These are phyloP conservation scores for Lipomyces mesembrius DNA, from an alignment of 805 yeast genomes.

Conservation along the genomic window DNA sequence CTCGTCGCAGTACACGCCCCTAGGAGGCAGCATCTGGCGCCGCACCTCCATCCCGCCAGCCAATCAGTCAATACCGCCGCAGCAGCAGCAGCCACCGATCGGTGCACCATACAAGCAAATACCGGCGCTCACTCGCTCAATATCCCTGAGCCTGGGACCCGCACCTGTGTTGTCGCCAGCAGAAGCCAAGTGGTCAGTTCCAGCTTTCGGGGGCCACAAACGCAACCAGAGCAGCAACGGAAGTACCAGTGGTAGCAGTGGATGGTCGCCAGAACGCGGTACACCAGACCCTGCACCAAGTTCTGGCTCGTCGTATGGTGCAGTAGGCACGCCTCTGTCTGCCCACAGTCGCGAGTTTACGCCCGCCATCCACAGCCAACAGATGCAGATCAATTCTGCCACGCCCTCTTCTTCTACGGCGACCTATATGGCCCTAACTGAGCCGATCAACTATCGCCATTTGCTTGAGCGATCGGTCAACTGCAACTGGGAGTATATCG, in stretches of 20 bases:
- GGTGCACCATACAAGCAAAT: slow-evolving; percentile 7
- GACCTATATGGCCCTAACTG: slow-evolving; percentile 31
- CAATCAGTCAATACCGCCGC: slow-evolving; percentile 3
- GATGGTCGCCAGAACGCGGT: slow-evolving; percentile 20
- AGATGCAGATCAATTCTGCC: neutral
- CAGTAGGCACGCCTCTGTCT: slow-evolving; percentile 24
- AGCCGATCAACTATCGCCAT: slow-evolving; percentile 44
- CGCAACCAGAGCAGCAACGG: slow-evolving; percentile 18
- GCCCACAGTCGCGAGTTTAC: slow-evolving; percentile 32
- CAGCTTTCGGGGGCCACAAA: neutral
- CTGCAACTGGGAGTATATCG: slow-evolving; percentile 45
- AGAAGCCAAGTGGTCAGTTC: slow-evolving; percentile 1
- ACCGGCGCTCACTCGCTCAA: slow-evolving; percentile 5
- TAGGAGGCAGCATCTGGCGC: slow-evolving; percentile 32
- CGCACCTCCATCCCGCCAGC: slow-evolving; percentile 11
- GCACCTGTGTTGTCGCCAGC: slow-evolving; percentile 2
- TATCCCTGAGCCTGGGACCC: slow-evolving; percentile 7
- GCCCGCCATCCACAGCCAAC: slow-evolving; percentile 12
- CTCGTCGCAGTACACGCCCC: slow-evolving; percentile 26
- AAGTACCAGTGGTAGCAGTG: slow-evolving; percentile 6
- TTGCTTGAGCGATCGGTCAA: slow-evolving; percentile 41
- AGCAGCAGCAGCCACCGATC: slow-evolving; percentile 6
- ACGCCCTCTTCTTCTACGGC: slow-evolving; percentile 10
- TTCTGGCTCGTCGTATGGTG: slow-evolving; percentile 1
- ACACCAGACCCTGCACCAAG: slow-evolving; percentile 1